Percentiles rank a stretch among this genome's conserved stretches.
These are phyloP conservation scores for Aristolochia californica DNA, from an alignment of 164 flowering plant species.

Conservation along the genomic window DNA sequence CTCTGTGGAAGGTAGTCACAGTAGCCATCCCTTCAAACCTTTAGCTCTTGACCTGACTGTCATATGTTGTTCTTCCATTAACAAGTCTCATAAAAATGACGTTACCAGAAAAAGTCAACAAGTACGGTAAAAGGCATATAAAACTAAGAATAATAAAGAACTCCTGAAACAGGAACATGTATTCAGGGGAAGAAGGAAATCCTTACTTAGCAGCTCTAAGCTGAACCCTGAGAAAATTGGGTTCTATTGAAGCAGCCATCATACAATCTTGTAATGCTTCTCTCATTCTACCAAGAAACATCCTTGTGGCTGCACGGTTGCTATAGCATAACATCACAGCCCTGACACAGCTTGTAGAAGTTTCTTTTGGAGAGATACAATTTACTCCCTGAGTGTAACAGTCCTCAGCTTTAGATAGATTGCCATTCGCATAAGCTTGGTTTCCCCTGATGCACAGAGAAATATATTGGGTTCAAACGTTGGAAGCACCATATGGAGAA, in stretches of 20 bases:
- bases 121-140: too few relatives aligned
- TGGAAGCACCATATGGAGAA: too few relatives aligned
- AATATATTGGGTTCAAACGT: background rate
- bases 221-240: constrained; percentile 58
- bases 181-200: background rate
- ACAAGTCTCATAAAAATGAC: too few relatives aligned
- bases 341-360: constrained; percentile 45
- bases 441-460: constrained; percentile 56
- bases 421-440: constrained; percentile 69
- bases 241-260: constrained; percentile 57
- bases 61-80: too few relatives aligned
- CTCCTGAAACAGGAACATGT: background rate
- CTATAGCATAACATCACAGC: constrained; percentile 83
- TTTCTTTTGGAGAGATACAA: constrained; percentile 43
- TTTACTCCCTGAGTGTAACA: constrained; percentile 70
- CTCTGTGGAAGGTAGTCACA: too few relatives aligned
- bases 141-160: too few relatives aligned
- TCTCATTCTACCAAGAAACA: constrained; percentile 67
- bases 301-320: constrained; percentile 90
- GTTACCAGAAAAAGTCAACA: too few relatives aligned
- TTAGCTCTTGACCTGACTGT: too few relatives aligned
- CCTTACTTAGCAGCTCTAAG: constrained; percentile 88
- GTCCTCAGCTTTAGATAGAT: constrained; percentile 74
- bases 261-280: constrained; percentile 72
- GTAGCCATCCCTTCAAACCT: too few relatives aligned